Evolutionary conservation across 257 asterid species (phyloP).

Genomic region (Solanum arcanum): DNA sequence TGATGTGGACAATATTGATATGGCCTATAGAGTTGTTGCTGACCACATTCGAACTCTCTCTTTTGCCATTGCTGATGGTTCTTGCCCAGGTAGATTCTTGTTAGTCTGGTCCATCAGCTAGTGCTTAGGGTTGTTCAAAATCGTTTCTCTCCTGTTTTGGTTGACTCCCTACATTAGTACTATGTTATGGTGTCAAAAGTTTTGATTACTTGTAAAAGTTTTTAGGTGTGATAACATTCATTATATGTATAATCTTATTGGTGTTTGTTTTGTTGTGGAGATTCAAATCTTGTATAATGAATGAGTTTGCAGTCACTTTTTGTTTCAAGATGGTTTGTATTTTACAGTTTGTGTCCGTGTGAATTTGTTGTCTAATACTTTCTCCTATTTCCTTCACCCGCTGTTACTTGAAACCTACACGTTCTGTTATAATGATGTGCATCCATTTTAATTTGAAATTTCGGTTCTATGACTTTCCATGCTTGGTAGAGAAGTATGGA

Average conservation of each 20-base stretch:
- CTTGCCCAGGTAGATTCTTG: conserved; percentile 66
- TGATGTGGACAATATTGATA: conserved; percentile 74
- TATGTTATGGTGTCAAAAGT: background rate
- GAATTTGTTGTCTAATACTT: background rate
- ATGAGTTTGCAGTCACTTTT: background rate
- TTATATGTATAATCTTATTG: background rate
- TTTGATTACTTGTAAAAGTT: background rate
- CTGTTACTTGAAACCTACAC: background rate
- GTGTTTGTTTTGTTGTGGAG: background rate
- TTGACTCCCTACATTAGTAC: background rate
- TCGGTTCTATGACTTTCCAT: background rate
- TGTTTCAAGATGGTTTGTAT: background rate
- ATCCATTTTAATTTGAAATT: background rate
- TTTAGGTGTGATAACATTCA: background rate
- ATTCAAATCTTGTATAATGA: background rate
- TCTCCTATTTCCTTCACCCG: background rate
- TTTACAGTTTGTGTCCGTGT: background rate
- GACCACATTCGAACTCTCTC: conserved; percentile 97
- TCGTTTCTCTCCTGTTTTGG: background rate
- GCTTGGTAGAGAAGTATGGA: background rate
- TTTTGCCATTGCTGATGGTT: conserved; percentile 98
- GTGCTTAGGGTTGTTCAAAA: background rate
- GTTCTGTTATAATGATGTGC: background rate
- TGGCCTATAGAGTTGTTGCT: conserved; percentile 99
- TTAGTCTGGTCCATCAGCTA: background rate